phyloP scores from a whole-genome alignment of 345 rosid genomes.

The Euphorbia tirucalli region DNA sequence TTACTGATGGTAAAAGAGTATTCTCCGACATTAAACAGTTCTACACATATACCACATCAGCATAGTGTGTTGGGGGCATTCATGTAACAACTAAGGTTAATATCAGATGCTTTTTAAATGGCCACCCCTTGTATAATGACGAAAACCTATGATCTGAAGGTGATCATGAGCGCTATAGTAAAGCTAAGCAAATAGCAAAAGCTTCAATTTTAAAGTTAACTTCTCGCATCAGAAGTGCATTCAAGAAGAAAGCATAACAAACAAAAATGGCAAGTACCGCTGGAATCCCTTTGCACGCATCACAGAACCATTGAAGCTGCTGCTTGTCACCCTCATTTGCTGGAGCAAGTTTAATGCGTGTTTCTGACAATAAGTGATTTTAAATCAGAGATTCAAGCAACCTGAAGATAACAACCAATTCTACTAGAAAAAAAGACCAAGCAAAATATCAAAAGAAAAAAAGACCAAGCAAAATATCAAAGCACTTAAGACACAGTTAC shows the following conservation, averaged over 20 bases:
- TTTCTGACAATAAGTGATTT: conserved; percentile 48
- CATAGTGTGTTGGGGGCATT: neutral
- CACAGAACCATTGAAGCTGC: conserved; percentile 81
- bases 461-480: neutral
- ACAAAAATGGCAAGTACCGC: conserved; percentile 47
- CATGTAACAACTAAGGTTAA: neutral
- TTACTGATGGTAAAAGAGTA: no score
- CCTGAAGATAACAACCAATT: neutral
- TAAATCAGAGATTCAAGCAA: conserved; percentile 8
- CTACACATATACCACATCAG: no score
- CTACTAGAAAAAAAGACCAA: no score
- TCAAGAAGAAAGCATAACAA: neutral
- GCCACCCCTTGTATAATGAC: neutral
- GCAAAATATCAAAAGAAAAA: no score
- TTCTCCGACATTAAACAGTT: no score
- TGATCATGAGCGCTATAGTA: no score
- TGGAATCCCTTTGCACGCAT: conserved; percentile 95
- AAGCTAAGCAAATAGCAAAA: neutral
- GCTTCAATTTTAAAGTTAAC: neutral
- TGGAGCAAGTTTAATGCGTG: conserved; percentile 70
- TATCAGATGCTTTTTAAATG: neutral
- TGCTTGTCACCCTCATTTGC: conserved; percentile 66
- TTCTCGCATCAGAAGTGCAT: neutral
- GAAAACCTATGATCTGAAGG: neutral
- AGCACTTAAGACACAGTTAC: neutral